A percentile compares a stretch with the other conserved stretches of the same genome.
Conservation (phyloP, 768 basidiomycete genomes). For the Gautieria morchelliformis region DNA sequence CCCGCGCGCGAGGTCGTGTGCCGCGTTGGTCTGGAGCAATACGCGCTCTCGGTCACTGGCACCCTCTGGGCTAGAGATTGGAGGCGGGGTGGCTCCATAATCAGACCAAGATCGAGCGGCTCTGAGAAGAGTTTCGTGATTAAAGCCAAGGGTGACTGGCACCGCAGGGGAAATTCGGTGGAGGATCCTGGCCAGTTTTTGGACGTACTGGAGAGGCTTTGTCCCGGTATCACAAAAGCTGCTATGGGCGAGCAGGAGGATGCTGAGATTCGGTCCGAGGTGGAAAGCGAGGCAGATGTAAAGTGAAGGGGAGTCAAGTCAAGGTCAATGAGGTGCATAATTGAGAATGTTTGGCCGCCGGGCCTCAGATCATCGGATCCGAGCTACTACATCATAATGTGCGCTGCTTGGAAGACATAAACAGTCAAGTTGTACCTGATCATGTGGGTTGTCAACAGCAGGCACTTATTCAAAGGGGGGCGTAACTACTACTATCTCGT, state of each 20-base stretch:
- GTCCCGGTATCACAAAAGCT: background rate
- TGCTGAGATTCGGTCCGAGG: background rate
- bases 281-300: background rate
- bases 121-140: background rate
- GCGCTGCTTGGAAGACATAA: too few relatives aligned
- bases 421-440: background rate
- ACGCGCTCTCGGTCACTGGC: background rate
- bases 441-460: too few relatives aligned
- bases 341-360: too few relatives aligned
- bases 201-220: background rate
- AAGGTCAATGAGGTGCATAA: background rate
- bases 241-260: background rate
- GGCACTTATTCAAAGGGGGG: too few relatives aligned
- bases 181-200: slow-evolving; percentile 1
- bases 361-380: too few relatives aligned
- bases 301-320: background rate
- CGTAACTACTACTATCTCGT: too few relatives aligned
- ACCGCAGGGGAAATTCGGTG: background rate
- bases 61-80: background rate
- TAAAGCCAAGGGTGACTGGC: background rate
- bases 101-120: background rate
- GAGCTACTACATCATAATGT: too few relatives aligned
- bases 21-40: background rate
- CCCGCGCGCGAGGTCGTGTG: background rate
- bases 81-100: background rate